phyloP scores from a whole-genome alignment of 2,329 filamentous ascomycete genomes.

The Aspergillus sp. region DNA sequence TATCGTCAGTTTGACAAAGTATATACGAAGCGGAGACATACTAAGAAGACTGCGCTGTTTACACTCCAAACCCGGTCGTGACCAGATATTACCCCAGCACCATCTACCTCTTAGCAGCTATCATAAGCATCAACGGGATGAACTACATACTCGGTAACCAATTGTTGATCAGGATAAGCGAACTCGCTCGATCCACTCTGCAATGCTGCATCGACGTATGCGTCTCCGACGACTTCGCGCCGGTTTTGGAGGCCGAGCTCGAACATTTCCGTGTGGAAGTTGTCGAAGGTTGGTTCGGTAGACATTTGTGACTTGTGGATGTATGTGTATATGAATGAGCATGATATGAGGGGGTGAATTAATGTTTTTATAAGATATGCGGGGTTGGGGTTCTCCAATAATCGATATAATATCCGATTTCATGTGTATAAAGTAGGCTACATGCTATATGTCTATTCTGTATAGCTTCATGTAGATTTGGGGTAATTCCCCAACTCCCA shows the following conservation, averaged over 20 bases:
- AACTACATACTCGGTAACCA: background rate
- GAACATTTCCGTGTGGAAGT: background rate
- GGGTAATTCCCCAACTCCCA: too few relatives aligned
- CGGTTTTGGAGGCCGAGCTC: background rate
- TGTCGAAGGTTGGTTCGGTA: too few relatives aligned
- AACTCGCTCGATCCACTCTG: conserved; percentile 1
- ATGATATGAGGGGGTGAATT: too few relatives aligned
- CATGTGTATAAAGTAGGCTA: too few relatives aligned
- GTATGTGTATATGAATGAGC: too few relatives aligned
- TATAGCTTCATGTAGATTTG: too few relatives aligned
- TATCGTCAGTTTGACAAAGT: background rate
- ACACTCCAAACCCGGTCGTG: background rate
- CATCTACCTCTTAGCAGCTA: background rate
- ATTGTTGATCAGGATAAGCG: background rate
- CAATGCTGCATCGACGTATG: background rate
- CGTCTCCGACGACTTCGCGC: background rate
- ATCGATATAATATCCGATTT: too few relatives aligned
- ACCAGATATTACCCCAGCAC: conserved; percentile 1
- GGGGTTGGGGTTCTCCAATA: too few relatives aligned
- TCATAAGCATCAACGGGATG: background rate
- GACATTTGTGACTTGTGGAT: too few relatives aligned
- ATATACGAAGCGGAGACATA: background rate
- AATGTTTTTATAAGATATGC: too few relatives aligned
- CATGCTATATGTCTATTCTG: too few relatives aligned
- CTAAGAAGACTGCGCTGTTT: conserved; percentile 1